Conservation (phyloP, 805 yeast genomes). For the Starmerella stigmatis region DNA sequence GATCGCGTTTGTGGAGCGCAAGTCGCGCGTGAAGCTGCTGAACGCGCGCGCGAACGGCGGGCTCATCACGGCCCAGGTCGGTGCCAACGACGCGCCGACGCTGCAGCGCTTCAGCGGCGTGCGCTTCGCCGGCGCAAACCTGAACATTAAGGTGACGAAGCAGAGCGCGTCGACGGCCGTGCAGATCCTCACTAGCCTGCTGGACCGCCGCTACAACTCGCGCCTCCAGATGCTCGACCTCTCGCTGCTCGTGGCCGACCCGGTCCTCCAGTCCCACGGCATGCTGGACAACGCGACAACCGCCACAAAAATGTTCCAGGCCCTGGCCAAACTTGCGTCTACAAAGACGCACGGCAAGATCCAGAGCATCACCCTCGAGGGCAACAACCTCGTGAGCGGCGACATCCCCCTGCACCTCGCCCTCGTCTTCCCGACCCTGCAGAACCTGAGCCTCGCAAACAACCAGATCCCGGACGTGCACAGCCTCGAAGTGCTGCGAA, state of each 20-base stretch:
- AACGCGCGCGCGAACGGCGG: constrained; percentile 49
- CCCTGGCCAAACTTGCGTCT: constrained; percentile 70
- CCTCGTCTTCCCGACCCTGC: constrained; percentile 59
- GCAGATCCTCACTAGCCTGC: constrained; percentile 48
- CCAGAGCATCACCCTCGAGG: constrained; percentile 46
- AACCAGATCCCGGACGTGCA: constrained; percentile 54
- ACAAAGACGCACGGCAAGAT: constrained; percentile 40
- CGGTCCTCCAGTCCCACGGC: constrained; percentile 47
- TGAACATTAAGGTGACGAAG: constrained; percentile 40
- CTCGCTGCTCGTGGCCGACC: constrained; percentile 54
- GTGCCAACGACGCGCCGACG: constrained; percentile 46
- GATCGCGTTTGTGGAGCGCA: constrained; percentile 57
- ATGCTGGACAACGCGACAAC: constrained; percentile 52
- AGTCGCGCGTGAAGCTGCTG: constrained; percentile 45
- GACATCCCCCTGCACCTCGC: constrained; percentile 52
- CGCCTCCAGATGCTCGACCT: constrained; percentile 58
- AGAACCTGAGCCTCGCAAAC: constrained; percentile 69
- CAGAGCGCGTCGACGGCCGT: constrained; percentile 37
- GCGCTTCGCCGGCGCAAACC: constrained; percentile 62
- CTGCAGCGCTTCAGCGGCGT: constrained; percentile 61
- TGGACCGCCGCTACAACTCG: constrained; percentile 58
- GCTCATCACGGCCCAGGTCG: constrained; percentile 50
- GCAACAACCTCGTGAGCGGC: constrained; percentile 54
- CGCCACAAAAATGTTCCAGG: constrained; percentile 76
- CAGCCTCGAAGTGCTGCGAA: constrained; percentile 62